Percentiles rank a stretch among this genome's conserved stretches.
These are phyloP conservation scores for Debaryomyces castellii DNA, from an alignment of 805 yeast genomes.

Conservation along the genomic window DNA sequence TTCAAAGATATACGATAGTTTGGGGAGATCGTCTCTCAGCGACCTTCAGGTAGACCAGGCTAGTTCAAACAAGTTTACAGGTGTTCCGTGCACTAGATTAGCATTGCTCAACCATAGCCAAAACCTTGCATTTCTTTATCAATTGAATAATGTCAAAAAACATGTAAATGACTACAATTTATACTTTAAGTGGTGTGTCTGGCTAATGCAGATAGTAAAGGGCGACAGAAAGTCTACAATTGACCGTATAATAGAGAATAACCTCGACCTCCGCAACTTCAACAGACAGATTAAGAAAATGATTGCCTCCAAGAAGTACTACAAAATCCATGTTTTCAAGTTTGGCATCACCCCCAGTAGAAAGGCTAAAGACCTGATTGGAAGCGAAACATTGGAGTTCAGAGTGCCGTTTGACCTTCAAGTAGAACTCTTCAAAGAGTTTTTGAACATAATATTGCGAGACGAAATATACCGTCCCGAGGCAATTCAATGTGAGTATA, in stretches of 20 bases:
- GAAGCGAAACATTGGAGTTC: conserved; percentile 17
- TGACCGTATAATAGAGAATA: conserved; percentile 12
- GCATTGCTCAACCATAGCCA: conserved; percentile 13
- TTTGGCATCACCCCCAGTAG: conserved; percentile 12
- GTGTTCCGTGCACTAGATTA: conserved; percentile 17
- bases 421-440: conserved; percentile 9
- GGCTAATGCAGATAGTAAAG: conserved; percentile 6
- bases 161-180: conserved; percentile 11
- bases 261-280: conserved; percentile 10
- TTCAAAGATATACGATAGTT: not conserved
- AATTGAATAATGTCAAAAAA: conserved; percentile 10
- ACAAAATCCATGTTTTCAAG: conserved; percentile 14
- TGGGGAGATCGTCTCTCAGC: conserved; percentile 1
- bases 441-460: conserved; percentile 9
- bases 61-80: conserved; percentile 3
- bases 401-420: conserved; percentile 11
- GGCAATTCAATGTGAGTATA: conserved; percentile 9
- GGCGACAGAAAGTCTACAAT: conserved; percentile 4
- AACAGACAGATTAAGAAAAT: conserved; percentile 4
- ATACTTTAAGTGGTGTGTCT: conserved; percentile 18
- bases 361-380: conserved; percentile 10
- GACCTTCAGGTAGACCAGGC: not conserved
- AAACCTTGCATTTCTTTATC: conserved; percentile 11
- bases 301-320: not conserved
- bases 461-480: conserved; percentile 11